A percentile compares a stretch with the other conserved stretches of the same genome.
phyloP scores from a whole-genome alignment of 352 stramenopile species.

The Phytophthora boehmeriae region DNA sequence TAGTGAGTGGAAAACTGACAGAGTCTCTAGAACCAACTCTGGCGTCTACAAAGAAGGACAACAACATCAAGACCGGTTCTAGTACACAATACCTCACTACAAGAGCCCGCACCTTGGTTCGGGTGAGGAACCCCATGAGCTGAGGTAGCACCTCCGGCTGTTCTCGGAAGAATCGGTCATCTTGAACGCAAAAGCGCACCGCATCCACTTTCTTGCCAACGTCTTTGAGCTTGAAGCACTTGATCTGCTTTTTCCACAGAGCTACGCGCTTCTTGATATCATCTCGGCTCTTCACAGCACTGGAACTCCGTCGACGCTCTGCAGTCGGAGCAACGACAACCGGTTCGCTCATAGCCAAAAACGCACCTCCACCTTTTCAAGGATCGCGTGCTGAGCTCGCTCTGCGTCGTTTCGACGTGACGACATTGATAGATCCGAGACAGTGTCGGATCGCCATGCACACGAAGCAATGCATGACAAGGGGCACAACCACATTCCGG shows the following conservation, averaged over 20 bases:
- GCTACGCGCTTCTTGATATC: slow-evolving; percentile 39
- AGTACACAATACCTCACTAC: neutral
- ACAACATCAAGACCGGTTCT: slow-evolving; percentile 2
- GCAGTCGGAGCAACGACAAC: neutral
- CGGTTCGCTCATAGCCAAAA: slow-evolving; percentile 15
- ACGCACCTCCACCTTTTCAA: no score
- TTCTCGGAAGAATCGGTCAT: slow-evolving; percentile 60
- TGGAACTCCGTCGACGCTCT: slow-evolving; percentile 20
- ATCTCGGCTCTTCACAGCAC: slow-evolving; percentile 25
- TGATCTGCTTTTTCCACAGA: slow-evolving; percentile 62
- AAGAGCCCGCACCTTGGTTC: slow-evolving; percentile 53
- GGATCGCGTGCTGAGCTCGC: no score
- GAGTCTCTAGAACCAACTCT: slow-evolving; percentile 42
- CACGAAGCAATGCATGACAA: slow-evolving; percentile 15
- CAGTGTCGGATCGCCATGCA: neutral
- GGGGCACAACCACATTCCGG: slow-evolving; percentile 15
- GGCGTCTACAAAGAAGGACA: slow-evolving; percentile 24
- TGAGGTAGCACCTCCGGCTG: slow-evolving; percentile 59
- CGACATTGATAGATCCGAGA: slow-evolving; percentile 3
- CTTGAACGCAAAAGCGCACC: slow-evolving; percentile 50
- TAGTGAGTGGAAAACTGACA: slow-evolving; percentile 33
- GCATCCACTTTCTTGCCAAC: slow-evolving; percentile 65
- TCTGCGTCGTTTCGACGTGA: neutral
- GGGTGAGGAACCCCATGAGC: slow-evolving; percentile 52
- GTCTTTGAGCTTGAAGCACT: slow-evolving; percentile 76